Percentiles rank a stretch among this genome's conserved stretches.
phyloP scores from a whole-genome alignment of 768 basidiomycete genomes.

The Hygrophoropsis aurantiaca region DNA sequence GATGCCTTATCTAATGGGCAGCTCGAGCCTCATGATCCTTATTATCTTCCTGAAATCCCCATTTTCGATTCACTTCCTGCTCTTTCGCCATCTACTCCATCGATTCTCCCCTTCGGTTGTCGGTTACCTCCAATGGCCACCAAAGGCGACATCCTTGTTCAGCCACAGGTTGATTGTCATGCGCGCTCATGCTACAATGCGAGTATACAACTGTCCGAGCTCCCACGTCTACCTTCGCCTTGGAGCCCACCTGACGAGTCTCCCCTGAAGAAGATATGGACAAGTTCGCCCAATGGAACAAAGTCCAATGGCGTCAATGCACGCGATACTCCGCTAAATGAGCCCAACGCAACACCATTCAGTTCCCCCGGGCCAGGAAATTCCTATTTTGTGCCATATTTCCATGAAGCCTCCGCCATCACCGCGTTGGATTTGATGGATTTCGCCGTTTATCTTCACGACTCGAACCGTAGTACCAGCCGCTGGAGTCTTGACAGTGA shows the following conservation, averaged over 20 bases:
- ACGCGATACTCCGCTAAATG: slow-evolving; percentile 1
- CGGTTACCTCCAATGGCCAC: no score
- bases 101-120: no score
- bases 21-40: no score
- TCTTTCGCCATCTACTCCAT: no score
- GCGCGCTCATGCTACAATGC: no score
- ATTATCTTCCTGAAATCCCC: no score
- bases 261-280: slow-evolving; percentile 19
- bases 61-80: no score
- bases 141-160: no score
- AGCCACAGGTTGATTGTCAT: no score
- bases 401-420: slow-evolving; percentile 5
- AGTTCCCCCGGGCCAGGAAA: slow-evolving; percentile 3
- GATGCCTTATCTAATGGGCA: no score
- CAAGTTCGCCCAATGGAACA: slow-evolving; percentile 20
- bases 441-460: not conserved
- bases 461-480: not conserved
- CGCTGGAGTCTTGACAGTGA: not conserved
- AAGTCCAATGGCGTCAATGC: slow-evolving; percentile 3
- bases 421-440: slow-evolving; percentile 3
- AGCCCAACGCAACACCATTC: not conserved
- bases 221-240: no score
- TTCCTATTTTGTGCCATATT: not conserved
- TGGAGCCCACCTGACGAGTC: not conserved
- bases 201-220: no score